Evolutionary conservation across 305 asterid genomes (phyloP).

Genomic region (Fraxinus sp.): DNA sequence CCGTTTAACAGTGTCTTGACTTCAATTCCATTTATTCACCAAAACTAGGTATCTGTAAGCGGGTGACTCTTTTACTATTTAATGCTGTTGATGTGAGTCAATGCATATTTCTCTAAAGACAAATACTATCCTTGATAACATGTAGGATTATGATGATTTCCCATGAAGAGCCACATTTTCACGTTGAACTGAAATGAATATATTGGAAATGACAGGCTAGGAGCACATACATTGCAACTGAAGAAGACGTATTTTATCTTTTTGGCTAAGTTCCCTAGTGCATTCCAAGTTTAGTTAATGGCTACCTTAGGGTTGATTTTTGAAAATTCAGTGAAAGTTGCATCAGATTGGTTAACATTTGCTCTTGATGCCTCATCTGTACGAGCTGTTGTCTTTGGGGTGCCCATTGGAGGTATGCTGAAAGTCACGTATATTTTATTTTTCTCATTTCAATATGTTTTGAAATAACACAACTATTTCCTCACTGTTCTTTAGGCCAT

Average conservation of each 20-base stretch:
- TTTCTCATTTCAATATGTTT: not conserved
- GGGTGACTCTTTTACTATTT: not conserved
- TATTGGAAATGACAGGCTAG: slow-evolving; percentile 25
- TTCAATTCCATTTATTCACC: not conserved
- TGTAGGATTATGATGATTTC: slow-evolving; percentile 10
- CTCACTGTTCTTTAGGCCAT: slow-evolving; percentile 60
- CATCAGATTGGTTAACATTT: slow-evolving; percentile 65
- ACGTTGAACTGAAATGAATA: not conserved
- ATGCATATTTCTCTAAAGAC: not conserved
- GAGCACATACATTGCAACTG: slow-evolving; percentile 19
- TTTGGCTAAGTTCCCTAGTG: slow-evolving; percentile 7
- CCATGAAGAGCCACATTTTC: not conserved
- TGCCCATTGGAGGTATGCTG: slow-evolving; percentile 73
- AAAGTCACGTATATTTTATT: not conserved
- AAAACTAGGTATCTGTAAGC: not conserved
- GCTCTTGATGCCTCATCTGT: slow-evolving; percentile 68
- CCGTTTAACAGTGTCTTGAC: not conserved
- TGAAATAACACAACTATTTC: not conserved
- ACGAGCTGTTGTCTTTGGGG: slow-evolving; percentile 87
- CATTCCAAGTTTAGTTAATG: slow-evolving; percentile 35
- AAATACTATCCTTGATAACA: slow-evolving; percentile 3
- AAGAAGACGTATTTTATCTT: slow-evolving; percentile 12
- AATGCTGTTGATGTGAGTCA: not conserved
- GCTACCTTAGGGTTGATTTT: slow-evolving; percentile 42
- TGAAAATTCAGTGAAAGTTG: slow-evolving; percentile 50